phyloP scores from a whole-genome alignment of 1,284 basidiomycete species.

The Microbotryum lychnidis-dioicae region DNA sequence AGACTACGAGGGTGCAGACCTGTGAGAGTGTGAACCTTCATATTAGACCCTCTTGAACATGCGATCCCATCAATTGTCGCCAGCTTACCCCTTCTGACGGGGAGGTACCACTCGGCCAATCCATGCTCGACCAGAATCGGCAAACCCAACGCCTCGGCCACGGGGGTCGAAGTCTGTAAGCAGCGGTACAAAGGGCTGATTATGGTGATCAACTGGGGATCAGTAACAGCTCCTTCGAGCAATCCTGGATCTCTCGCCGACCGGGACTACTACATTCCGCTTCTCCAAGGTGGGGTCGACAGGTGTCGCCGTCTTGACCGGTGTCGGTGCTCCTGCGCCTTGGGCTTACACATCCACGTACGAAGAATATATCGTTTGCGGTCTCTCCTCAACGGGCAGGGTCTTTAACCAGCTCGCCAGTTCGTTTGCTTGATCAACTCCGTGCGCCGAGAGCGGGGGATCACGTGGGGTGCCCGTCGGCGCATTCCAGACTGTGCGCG shows the following conservation, averaged over 20 bases:
- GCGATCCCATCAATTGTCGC: background rate
- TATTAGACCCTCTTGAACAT: background rate
- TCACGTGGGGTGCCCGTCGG: slow-evolving; percentile 65
- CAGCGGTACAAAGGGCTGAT: slow-evolving; percentile 58
- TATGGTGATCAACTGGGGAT: slow-evolving; percentile 47
- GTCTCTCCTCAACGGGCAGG: slow-evolving; percentile 58
- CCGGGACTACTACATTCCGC: no score
- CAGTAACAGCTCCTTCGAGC: no score
- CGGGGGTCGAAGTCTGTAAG: slow-evolving; percentile 64
- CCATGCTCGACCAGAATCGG: slow-evolving; percentile 70
- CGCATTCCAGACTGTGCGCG: slow-evolving; percentile 48
- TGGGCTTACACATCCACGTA: background rate
- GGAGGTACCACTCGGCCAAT: slow-evolving; percentile 75
- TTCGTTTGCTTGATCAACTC: slow-evolving; percentile 66
- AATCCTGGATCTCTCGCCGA: no score
- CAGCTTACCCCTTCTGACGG: slow-evolving; percentile 52
- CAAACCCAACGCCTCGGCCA: slow-evolving; percentile 53
- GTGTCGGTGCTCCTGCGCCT: no score
- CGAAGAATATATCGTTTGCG: slow-evolving; percentile 68
- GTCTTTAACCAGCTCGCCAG: slow-evolving; percentile 56
- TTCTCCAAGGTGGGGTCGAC: no score
- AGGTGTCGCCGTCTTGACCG: no score
- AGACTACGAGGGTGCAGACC: slow-evolving; percentile 64
- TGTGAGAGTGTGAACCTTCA: background rate
- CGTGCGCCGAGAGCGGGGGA: slow-evolving; percentile 66